phyloP scores from a whole-genome alignment of 768 basidiomycete genomes.

The Macrolepiota dolichaula region DNA sequence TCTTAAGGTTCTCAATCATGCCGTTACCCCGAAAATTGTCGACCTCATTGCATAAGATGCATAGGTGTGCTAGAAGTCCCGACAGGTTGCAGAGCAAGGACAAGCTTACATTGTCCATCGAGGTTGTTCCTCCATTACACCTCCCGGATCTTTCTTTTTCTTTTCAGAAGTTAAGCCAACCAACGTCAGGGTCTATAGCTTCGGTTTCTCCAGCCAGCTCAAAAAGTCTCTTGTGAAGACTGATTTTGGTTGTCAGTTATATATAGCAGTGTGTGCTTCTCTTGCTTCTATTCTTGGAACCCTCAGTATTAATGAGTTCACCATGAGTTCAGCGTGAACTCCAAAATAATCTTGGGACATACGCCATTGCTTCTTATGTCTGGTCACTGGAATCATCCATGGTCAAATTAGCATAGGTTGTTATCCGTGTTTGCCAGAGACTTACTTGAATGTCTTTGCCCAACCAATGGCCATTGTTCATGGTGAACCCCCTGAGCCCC shows the following conservation, averaged over 20 bases:
- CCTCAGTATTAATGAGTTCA: background rate
- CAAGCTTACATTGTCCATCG: slow-evolving; percentile 73
- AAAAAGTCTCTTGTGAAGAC: slow-evolving; percentile 96
- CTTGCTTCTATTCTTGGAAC: background rate
- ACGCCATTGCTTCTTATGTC: slow-evolving; percentile 95
- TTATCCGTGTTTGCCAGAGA: slow-evolving; percentile 98
- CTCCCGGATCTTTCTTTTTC: background rate
- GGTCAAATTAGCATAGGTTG: slow-evolving; percentile 84
- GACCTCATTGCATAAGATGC: slow-evolving; percentile 99
- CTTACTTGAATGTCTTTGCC: slow-evolving; percentile 95
- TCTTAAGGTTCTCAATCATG: slow-evolving; percentile 98
- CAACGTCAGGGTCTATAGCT: slow-evolving; percentile 95
- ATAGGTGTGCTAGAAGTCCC: slow-evolving; percentile 98
- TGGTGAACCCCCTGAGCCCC: slow-evolving; percentile 86
- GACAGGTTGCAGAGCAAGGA: slow-evolving; percentile 87
- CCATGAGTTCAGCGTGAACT: slow-evolving; percentile 87
- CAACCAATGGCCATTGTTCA: slow-evolving; percentile 93
- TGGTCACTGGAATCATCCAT: slow-evolving; percentile 96
- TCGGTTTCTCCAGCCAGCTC: slow-evolving; percentile 97
- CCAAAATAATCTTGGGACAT: slow-evolving; percentile 78
- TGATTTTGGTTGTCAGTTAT: slow-evolving; percentile 97
- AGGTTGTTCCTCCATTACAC: slow-evolving; percentile 24
- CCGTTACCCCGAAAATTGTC: slow-evolving; percentile 86
- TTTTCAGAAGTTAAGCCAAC: slow-evolving; percentile 85
- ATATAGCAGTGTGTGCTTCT: slow-evolving; percentile 87